Evolutionary conservation across 2,329 filamentous ascomycete species (phyloP).

Genomic region (Penicillium sp.): DNA sequence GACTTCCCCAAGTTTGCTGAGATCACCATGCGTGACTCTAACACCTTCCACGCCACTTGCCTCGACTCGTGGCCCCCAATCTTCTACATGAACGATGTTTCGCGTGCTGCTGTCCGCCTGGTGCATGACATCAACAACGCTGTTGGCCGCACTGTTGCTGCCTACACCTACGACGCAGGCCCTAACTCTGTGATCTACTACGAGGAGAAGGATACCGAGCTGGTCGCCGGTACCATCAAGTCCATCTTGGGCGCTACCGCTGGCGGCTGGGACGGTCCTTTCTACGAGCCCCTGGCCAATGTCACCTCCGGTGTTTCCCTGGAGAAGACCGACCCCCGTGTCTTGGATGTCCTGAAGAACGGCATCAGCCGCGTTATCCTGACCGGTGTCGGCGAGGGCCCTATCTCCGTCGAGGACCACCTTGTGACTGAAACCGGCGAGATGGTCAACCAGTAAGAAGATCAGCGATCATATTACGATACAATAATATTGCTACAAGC

Average conservation of each 20-base stretch:
- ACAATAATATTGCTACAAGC: slow-evolving; percentile 12
- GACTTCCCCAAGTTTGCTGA: slow-evolving; percentile 87
- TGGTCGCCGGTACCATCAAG: slow-evolving; percentile 78
- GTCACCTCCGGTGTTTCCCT: slow-evolving; percentile 56
- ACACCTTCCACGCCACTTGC: slow-evolving; percentile 94
- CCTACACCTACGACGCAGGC: slow-evolving; percentile 96
- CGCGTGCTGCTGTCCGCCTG: slow-evolving; percentile 78
- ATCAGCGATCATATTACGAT: slow-evolving; percentile 13
- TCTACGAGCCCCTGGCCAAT: slow-evolving; percentile 55
- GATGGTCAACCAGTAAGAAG: slow-evolving; percentile 30
- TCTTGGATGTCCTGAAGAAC: slow-evolving; percentile 67
- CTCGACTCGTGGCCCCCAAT: slow-evolving; percentile 96
- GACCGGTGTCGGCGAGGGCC: slow-evolving; percentile 89
- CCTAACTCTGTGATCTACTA: slow-evolving; percentile 98
- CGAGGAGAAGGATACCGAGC: slow-evolving; percentile 71
- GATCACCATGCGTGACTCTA: slow-evolving; percentile 94
- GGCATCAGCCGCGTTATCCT: slow-evolving; percentile 88
- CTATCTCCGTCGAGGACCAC: slow-evolving; percentile 74
- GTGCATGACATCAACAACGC: slow-evolving; percentile 85
- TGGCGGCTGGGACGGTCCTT: slow-evolving; percentile 58
- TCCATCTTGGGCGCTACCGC: slow-evolving; percentile 66
- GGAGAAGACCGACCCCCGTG: slow-evolving; percentile 57
- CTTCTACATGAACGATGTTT: slow-evolving; percentile 97
- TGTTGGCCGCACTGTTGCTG: slow-evolving; percentile 77
- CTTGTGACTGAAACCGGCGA: slow-evolving; percentile 69